Conservation (phyloP, 2,329 filamentous ascomycete genomes). For the Sphaerulina vaccinii region DNA sequence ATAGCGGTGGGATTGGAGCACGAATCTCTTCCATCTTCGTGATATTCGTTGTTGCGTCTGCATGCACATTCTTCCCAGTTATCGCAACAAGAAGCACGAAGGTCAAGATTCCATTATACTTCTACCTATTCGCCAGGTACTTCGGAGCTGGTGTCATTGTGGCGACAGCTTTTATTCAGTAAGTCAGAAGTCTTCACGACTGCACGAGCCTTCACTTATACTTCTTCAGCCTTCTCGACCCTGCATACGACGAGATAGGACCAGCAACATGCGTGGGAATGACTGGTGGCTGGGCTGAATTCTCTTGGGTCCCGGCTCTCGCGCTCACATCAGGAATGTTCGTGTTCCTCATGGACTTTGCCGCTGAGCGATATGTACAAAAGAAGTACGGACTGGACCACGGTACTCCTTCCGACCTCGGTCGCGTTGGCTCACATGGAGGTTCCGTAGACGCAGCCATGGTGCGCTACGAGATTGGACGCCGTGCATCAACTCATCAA, state of each 20-base stretch:
- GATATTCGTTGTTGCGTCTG: constrained; percentile 44
- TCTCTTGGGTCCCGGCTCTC: constrained; percentile 55
- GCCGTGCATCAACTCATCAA: constrained; percentile 36
- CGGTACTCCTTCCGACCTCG: constrained; percentile 20
- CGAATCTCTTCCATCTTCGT: constrained; percentile 48
- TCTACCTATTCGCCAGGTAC: constrained; percentile 50
- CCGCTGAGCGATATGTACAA: constrained; percentile 52
- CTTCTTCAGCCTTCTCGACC: constrained; percentile 38
- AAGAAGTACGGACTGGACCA: constrained; percentile 46
- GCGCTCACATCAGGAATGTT: constrained; percentile 49
- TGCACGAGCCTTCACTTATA: no score
- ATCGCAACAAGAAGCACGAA: constrained; percentile 41
- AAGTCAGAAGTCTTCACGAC: no score
- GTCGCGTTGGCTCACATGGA: constrained; percentile 19
- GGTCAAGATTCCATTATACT: constrained; percentile 43
- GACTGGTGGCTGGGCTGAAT: constrained; percentile 53
- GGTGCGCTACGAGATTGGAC: constrained; percentile 23
- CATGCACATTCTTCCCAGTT: constrained; percentile 49
- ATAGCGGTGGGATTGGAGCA: constrained; percentile 51
- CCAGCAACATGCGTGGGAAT: constrained; percentile 52
- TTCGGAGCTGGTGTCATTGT: constrained; percentile 51
- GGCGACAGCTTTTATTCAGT: constrained; percentile 50
- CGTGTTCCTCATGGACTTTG: constrained; percentile 54
- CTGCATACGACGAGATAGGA: constrained; percentile 34
- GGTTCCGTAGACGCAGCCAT: constrained; percentile 30